Evolutionary conservation across 345 rosid genomes (phyloP), one percentile per base, ranked within the genome.

Genomic region (Salix exigua): DNA sequence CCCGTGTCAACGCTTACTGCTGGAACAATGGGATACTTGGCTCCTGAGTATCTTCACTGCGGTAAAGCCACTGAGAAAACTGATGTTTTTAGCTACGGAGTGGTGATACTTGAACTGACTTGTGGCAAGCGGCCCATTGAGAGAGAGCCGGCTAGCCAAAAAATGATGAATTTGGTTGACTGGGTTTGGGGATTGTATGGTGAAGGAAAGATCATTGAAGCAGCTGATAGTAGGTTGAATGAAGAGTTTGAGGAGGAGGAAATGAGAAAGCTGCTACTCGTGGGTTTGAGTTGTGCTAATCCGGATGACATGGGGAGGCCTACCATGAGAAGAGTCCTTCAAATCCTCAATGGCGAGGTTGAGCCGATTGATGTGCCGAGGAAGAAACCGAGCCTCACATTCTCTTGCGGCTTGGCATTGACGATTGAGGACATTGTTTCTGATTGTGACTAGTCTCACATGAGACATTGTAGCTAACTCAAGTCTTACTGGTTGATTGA

Each of bases 21-120:
- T 0, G 98, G 99, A 70, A 92, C 98, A 1, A 92, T 96, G 98
- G 99, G 99, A 6, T 96, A 96, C 84, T 84, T 96, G 2, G 99
- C 99, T 67, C 98, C 99, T 10, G 98, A 96, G 87, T 96, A 96
- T 82, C 94, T 93, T 63, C 99, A 96, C 40, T 89, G 85, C 63
- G 99, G 99, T 5, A 93, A 87, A 71, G 99, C 95, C 12, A 96
- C 97, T 0, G 97, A 89, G 87, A 96, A 87, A 63, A 93, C 97
- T 8, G 99, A 93, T 70, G 89, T 88, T 31, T 96, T 89, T 72
- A 96, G 98, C 87, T 96, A 85, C 30, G 99, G 98, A 10, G 95
- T 93, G 48, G 97, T 96, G 74, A 80, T 92, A 2, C 92, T 96
- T 67, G 99, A 96, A 79, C 86, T 92, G 82, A 94, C 94, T 53